Base-by-base conservation (phyloP, 2,329 filamentous ascomycete genomes). In the Diplodia corticola region DNA sequence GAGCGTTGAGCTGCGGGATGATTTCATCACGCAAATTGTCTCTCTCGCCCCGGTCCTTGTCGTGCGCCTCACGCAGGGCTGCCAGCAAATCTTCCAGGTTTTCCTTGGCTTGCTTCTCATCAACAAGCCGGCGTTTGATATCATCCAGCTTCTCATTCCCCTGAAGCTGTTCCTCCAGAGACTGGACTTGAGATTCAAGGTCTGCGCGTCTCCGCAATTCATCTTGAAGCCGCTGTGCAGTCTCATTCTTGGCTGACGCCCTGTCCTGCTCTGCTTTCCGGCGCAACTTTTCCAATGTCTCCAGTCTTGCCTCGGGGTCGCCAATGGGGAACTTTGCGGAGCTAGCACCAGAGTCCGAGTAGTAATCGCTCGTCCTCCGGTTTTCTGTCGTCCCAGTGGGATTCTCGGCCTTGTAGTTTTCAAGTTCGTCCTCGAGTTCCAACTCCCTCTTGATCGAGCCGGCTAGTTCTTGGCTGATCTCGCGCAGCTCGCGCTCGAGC, bases 331-430 rank as follows among this genome's bases (percentile, higher is more conserved):
- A 90, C 73, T 92, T 91, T 63, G 91, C 85, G 1, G 92, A 94
- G 77, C 92, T 94, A 67, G 92, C 90, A 35, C 95, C 95, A 5
- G 93, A 97, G 77, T 99, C 95, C 2, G 95, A 99, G 77, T 95
- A 99, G 80, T 99, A 98, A 79, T 99, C 95, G 79, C 95, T 98
- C 10, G 92, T 96, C 68, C 94, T 87, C 76, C 91, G 90, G 69
- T 86, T 88, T 30, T 84, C 75, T n/a, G 82, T 78, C 75, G 77
- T 83, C 79, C 73, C 84, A 74, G 78, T 88, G 10, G 48, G 85
- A 69, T 84, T 84, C 73, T 97, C 93, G n/a, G 88, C 82, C 76
- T 97, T 93, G 71, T 96, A 81, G 67, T 91, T 85, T 70, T 99
- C 95, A 0, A 98, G 89, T 54, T 98, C 84, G 77, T 99, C 95